A percentile compares a stretch with the other conserved stretches of the same genome.
Conservation (phyloP, 1,139 yeast genomes). For the Hansenula sp. region DNA sequence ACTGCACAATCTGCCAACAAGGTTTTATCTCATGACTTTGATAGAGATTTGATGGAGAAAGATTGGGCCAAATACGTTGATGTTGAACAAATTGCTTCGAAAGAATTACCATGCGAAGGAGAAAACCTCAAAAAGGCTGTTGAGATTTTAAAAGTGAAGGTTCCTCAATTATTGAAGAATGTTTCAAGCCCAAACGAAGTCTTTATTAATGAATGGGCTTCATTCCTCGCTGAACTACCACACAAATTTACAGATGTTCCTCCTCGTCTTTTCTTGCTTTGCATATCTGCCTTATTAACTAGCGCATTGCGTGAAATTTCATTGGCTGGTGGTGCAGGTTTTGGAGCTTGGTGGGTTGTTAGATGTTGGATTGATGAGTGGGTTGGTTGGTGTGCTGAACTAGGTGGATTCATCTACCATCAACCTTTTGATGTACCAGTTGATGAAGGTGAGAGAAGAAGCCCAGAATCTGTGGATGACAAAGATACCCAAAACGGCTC, state of each 20-base stretch:
- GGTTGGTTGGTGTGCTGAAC: conserved; percentile 63
- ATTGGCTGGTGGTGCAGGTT: conserved; percentile 53
- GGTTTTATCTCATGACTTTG: conserved; percentile 42
- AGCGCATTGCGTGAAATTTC: conserved; percentile 65
- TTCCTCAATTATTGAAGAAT: conserved; percentile 33
- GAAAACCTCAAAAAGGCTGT: conserved; percentile 31
- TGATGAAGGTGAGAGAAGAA: too few relatives aligned
- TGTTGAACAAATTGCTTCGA: conserved; percentile 41
- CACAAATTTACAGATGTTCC: conserved; percentile 39
- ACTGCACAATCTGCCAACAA: conserved; percentile 54
- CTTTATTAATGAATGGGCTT: conserved; percentile 32
- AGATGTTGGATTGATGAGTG: conserved; percentile 78
- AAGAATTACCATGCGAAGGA: conserved; percentile 53
- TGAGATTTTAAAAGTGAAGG: conserved; percentile 38
- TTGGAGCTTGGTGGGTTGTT: conserved; percentile 77
- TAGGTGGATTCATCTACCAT: conserved; percentile 48
- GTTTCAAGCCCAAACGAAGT: conserved; percentile 17
- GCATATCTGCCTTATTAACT: conserved; percentile 52
- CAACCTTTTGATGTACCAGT: neutral
- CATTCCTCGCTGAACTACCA: conserved; percentile 41
- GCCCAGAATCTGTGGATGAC: too few relatives aligned
- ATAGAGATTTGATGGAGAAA: conserved; percentile 47
- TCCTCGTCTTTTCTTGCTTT: conserved; percentile 53
- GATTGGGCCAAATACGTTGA: conserved; percentile 58
- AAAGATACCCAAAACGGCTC: too few relatives aligned